Evolutionary conservation across 2,329 filamentous ascomycete species (phyloP).

Genomic region (Diaporthe capsici): DNA sequence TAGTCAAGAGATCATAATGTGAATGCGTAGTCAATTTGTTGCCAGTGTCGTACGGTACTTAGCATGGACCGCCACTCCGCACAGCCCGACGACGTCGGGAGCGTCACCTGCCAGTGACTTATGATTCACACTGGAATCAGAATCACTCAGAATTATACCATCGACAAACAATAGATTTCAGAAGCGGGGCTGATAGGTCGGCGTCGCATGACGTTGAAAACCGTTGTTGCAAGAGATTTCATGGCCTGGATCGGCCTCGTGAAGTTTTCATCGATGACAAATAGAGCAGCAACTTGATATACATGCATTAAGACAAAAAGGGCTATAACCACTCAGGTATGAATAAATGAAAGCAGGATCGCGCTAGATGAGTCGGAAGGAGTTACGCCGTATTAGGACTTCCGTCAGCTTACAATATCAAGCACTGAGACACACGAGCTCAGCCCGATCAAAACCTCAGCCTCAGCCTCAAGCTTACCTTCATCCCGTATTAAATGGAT

Average conservation of each 20-base stretch:
- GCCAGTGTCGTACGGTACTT: neutral
- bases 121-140: neutral
- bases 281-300: too few relatives aligned
- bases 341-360: neutral
- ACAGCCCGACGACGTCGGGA: neutral
- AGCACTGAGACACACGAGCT: neutral
- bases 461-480: neutral
- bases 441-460: neutral
- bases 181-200: neutral
- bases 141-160: neutral
- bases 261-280: neutral
- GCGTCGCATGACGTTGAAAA: neutral
- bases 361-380: slow-evolving; percentile 14
- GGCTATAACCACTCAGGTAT: neutral
- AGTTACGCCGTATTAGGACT: slow-evolving; percentile 24
- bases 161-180: neutral
- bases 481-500: neutral
- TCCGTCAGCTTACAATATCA: slow-evolving; percentile 26
- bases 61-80: neutral
- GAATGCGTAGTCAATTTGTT: neutral
- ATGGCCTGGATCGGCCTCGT: neutral
- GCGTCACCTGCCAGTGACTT: neutral
- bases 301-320: neutral
- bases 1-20: neutral
- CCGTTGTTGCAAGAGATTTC: neutral